These are phyloP conservation scores for Immersiporthe knoxdaviesiana DNA, from an alignment of 2,329 filamentous ascomycete species.

Conservation along the genomic window DNA sequence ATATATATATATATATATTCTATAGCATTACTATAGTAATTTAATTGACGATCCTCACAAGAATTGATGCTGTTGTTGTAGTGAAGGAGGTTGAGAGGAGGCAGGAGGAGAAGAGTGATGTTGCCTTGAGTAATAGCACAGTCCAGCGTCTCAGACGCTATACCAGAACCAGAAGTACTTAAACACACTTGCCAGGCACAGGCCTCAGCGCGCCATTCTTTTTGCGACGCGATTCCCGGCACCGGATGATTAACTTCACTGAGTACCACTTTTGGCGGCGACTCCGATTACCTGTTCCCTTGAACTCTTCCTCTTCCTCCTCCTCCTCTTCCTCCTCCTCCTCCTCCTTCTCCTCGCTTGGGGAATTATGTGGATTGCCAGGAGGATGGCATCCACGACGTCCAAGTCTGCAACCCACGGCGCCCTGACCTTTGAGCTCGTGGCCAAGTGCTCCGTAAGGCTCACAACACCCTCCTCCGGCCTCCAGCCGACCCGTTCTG, in stretches of 20 bases:
- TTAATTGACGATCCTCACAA: background rate
- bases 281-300: too few species aligned
- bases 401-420: slow-evolving; percentile 35
- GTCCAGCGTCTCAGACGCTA: background rate
- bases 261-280: background rate
- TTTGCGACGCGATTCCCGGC: background rate
- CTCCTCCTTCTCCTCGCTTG: background rate
- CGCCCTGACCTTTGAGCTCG: slow-evolving; percentile 38
- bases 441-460: slow-evolving; percentile 63
- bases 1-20: too few species aligned
- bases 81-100: background rate
- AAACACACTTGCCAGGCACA: background rate
- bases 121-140: background rate
- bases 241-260: too few species aligned
- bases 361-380: slow-evolving; percentile 31
- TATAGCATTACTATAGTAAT: background rate
- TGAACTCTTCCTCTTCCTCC: too few species aligned
- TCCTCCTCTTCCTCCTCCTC: too few species aligned
- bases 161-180: slow-evolving; percentile 2
- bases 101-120: background rate
- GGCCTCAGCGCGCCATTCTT: background rate
- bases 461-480: background rate
- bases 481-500: slow-evolving; percentile 21
- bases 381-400: slow-evolving; percentile 34
- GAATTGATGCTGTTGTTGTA: background rate